Evolutionary conservation across 257 asterid species (phyloP), one percentile per base, ranked within the genome.

Genomic region (Solanum ahanhuiri): DNA sequence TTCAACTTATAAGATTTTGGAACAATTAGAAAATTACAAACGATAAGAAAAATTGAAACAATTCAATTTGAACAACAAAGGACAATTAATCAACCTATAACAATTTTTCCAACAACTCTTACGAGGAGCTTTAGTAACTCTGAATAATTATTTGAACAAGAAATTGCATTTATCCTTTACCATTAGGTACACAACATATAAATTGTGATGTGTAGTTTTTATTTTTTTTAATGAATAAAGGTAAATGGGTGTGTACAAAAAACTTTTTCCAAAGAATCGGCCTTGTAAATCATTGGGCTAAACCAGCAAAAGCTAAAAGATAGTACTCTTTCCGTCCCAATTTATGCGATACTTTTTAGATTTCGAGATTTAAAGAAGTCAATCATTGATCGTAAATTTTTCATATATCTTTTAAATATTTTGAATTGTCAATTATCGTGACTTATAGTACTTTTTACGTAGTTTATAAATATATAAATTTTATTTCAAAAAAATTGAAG

Each of bases 331-430:
- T 48, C 0, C 0, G 2, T 12, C 1, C 2, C 0, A 17, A 54
- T 54, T 54, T 54, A 54, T 54, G 63, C 0, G n/a, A 54, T 17
- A 54, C 1, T 15, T 54, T 15, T 17, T 54, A 54, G 3, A 6
- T 6, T 54, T 54, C 0, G 9, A 54, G 63, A 54, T 17, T 17
- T 17, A 54, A 54, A 54, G 4, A 54, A 54, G 2, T 6, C 4
- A 0, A 48, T 48, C 0, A 0, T 48, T 14, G 0, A 48, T 0
- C 3, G 0, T 48, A 54, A 54, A 0, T 6, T 54, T 0, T 54
- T 54, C n/a, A 54, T 54, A 54, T 54, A 54, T 54, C 0, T 54
- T 17, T 54, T 6, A 17, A 2, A 17, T 54, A 17, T 17, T 54
- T 54, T 54, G n/a, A 17, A 54, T 54, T 54, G 0, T 17, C 9